These are phyloP conservation scores for Ustilago nuda DNA, from an alignment of 1,284 basidiomycete species.

Conservation along the genomic window DNA sequence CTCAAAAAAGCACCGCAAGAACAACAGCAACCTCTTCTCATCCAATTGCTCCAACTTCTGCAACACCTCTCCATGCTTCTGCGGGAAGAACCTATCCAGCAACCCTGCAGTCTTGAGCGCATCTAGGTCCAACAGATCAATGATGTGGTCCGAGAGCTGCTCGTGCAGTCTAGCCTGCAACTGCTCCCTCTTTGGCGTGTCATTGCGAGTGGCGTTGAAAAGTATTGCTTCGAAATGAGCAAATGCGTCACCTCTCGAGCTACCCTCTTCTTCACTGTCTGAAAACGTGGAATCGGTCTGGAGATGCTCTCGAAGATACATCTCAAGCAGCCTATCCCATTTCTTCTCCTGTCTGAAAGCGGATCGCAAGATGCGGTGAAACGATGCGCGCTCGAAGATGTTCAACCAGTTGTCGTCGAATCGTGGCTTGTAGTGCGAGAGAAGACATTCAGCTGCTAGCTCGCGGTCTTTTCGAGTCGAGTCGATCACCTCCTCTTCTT, in stretches of 20 bases:
- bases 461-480: constrained; percentile 89
- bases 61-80: constrained; percentile 74
- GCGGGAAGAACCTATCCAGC: constrained; percentile 76
- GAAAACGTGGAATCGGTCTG: constrained; percentile 4
- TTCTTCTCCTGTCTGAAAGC: constrained; percentile 81
- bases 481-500: constrained; percentile 18
- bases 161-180: constrained; percentile 43
- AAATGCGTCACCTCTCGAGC: constrained; percentile 27
- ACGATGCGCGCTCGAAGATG: constrained; percentile 84
- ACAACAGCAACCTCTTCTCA: constrained; percentile 78
- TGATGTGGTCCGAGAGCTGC: constrained; percentile 33
- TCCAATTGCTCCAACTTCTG: constrained; percentile 65
- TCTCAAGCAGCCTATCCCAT: constrained; percentile 74
- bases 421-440: constrained; percentile 88
- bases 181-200: constrained; percentile 10
- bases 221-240: constrained; percentile 47
- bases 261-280: background rate
- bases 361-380: constrained; percentile 86
- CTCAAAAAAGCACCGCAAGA: constrained; percentile 81
- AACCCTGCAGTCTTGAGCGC: constrained; percentile 79
- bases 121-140: constrained; percentile 75
- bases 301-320: constrained; percentile 40
- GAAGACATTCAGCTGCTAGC: constrained; percentile 91
- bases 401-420: constrained; percentile 78
- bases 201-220: constrained; percentile 35